Evolutionary conservation across 2,329 filamentous ascomycete genomes (phyloP), one percentile per base, ranked within the genome.

Genomic region (Dothideomycetes sp.): DNA sequence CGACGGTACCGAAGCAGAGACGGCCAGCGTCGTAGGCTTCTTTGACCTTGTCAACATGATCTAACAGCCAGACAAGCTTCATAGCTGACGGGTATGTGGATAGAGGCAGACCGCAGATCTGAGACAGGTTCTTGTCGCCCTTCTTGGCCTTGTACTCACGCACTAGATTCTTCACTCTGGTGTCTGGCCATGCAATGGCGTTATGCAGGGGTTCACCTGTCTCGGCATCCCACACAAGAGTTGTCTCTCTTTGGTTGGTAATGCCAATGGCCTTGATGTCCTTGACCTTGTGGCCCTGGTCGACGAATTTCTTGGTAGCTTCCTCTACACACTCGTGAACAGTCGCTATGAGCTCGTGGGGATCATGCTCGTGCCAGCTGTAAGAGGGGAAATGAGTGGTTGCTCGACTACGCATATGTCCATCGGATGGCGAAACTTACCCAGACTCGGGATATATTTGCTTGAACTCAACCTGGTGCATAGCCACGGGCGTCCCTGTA

Each of bases 301-400:
- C 68, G 31, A 74, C 59, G 61, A 93, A 91, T 36, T 80, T 66
- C 51, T 76, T 73, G 44, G 79, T 77, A 1, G 84, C 83, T 48
- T 77, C 74, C 48, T 84, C 79, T 49, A 93, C 84, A 60, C 85
- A 93, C 43, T 71, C 69, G 51, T 84, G 73, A 27, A 87, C 83
- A 2, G 83, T 81, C 36, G 66, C 63, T 31, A 89, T 67, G 36
- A 94, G 72, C 53, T 84, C 82, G 36, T 74, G 61, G 4, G 85
- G 84, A 52, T 91, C 79, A 54, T 93, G 85, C 59, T 93, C 86
- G 59, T 93, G 84, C 84, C 84, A 91, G 61, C 81, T 86, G 55
- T 22, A 40, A 40, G 30, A 40, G 18, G n/a, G n/a, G n/a, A n/a
- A n/a, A n/a, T n/a, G n/a, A n/a, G n/a, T n/a, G n/a, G n/a, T n/a